These are phyloP conservation scores for Candida lessepsii DNA, from an alignment of 805 yeast species.

Conservation along the genomic window DNA sequence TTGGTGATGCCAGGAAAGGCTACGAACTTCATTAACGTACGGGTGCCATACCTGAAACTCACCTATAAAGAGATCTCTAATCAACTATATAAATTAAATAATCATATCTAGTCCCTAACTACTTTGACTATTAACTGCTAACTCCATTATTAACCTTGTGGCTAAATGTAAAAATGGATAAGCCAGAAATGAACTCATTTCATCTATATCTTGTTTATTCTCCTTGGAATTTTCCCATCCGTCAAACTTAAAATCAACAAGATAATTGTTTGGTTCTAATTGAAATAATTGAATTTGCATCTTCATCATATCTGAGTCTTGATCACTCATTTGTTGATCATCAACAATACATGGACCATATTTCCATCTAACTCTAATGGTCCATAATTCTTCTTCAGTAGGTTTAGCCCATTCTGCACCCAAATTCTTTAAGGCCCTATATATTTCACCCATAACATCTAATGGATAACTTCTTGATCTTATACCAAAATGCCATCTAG, in stretches of 20 bases:
- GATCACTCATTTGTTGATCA: conserved; percentile 15
- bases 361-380: conserved; percentile 92
- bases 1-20: no score
- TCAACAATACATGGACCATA: conserved; percentile 44
- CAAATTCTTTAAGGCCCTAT: conserved; percentile 85
- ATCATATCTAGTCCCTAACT: no score
- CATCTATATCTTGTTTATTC: conserved; percentile 49
- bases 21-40: no score
- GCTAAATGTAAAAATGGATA: conserved; percentile 94
- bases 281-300: conserved; percentile 97
- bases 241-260: conserved; percentile 96
- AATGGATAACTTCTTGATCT: conserved; percentile 93
- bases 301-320: conserved; percentile 72
- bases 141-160: conserved; percentile 89
- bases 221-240: conserved; percentile 71
- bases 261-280: conserved; percentile 90
- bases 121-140: conserved; percentile 88
- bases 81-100: no score
- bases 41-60: no score
- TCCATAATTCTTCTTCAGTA: conserved; percentile 93
- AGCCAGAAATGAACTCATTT: conserved; percentile 87
- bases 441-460: conserved; percentile 98
- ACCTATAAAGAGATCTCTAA: not conserved
- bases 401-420: conserved; percentile 99
- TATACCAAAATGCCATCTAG: conserved; percentile 98